A percentile compares a stretch with the other conserved stretches of the same genome.
phyloP scores from a whole-genome alignment of 1,139 yeast genomes.

The Yamadazyma mexicana region DNA sequence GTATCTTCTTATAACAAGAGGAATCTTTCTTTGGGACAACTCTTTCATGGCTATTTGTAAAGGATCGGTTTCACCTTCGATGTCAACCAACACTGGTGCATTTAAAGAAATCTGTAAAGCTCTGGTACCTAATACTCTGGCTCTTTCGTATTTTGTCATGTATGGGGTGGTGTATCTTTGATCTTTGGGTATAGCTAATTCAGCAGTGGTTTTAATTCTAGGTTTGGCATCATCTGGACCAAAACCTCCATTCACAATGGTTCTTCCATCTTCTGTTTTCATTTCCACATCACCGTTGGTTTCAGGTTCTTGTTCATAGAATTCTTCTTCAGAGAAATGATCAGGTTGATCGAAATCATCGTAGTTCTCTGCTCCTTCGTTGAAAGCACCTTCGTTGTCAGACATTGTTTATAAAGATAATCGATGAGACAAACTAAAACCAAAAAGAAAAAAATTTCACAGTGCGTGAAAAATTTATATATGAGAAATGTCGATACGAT shows the following conservation, averaged over 20 bases:
- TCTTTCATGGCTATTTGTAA: slow-evolving; percentile 97
- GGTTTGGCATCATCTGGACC: slow-evolving; percentile 59
- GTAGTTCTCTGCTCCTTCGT: slow-evolving; percentile 76
- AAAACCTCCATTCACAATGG: slow-evolving; percentile 65
- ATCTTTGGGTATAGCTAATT: slow-evolving; percentile 86
- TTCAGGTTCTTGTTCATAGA: slow-evolving; percentile 43
- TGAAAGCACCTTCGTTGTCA: slow-evolving; percentile 56
- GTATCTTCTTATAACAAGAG: slow-evolving; percentile 91
- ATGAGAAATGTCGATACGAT: no score
- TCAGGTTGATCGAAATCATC: slow-evolving; percentile 80
- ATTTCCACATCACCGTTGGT: slow-evolving; percentile 44
- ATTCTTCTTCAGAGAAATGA: slow-evolving; percentile 70
- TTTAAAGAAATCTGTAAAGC: slow-evolving; percentile 96
- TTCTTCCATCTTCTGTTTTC: slow-evolving; percentile 73
- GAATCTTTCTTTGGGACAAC: slow-evolving; percentile 89
- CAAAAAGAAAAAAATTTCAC: neutral
- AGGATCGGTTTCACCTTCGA: slow-evolving; percentile 99
- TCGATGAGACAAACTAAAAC: neutral
- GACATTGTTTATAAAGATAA: slow-evolving; percentile 31
- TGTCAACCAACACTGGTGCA: slow-evolving; percentile 96
- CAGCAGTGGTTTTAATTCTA: slow-evolving; percentile 65
- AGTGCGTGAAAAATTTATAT: slow-evolving; percentile 1
- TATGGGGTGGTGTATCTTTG: slow-evolving; percentile 94
- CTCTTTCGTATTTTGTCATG: slow-evolving; percentile 97
- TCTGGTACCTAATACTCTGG: slow-evolving; percentile 93